Evolutionary conservation across 1,139 yeast species (phyloP).

Genomic region (Magnusiomyces tetraspermus): DNA sequence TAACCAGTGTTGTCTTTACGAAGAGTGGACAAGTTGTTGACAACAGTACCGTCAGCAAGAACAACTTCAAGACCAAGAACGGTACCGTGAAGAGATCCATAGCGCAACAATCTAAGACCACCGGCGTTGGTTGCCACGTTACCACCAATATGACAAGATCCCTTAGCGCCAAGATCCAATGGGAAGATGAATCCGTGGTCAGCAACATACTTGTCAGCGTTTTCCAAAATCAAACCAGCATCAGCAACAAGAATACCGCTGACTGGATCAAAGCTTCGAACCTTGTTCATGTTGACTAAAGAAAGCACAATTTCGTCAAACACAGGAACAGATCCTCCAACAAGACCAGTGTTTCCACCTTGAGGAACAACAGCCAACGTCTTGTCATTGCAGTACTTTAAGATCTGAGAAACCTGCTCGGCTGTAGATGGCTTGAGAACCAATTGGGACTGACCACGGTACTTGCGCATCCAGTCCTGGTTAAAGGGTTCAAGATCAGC

Average conservation of each 20-base stretch:
- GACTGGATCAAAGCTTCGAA: conserved; percentile 70
- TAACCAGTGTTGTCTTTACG: conserved; percentile 93
- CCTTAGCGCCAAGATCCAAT: conserved; percentile 91
- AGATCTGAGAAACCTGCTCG: conserved; percentile 64
- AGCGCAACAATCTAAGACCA: conserved; percentile 76
- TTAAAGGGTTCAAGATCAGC: conserved; percentile 50
- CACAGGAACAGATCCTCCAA: conserved; percentile 89
- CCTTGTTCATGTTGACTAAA: conserved; percentile 59
- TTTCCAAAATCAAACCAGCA: conserved; percentile 84
- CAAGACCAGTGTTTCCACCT: conserved; percentile 95
- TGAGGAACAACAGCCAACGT: conserved; percentile 87
- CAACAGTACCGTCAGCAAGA: conserved; percentile 76
- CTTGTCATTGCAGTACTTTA: conserved; percentile 73
- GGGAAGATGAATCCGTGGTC: conserved; percentile 89
- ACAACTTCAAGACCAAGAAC: conserved; percentile 90
- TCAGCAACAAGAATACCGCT: conserved; percentile 84
- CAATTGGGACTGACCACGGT: conserved; percentile 73
- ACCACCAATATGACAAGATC: conserved; percentile 95
- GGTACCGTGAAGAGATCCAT: conserved; percentile 88
- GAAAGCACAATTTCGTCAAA: conserved; percentile 83
- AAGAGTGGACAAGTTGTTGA: conserved; percentile 70
- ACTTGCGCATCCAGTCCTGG: conserved; percentile 96
- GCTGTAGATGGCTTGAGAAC: conserved; percentile 80
- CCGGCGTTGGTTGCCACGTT: conserved; percentile 96
- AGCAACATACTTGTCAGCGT: conserved; percentile 69